A percentile compares a stretch with the other conserved stretches of the same genome.
Evolutionary conservation across 352 stramenopile genomes (phyloP).

Genomic region (Pythium phragmiticola): DNA sequence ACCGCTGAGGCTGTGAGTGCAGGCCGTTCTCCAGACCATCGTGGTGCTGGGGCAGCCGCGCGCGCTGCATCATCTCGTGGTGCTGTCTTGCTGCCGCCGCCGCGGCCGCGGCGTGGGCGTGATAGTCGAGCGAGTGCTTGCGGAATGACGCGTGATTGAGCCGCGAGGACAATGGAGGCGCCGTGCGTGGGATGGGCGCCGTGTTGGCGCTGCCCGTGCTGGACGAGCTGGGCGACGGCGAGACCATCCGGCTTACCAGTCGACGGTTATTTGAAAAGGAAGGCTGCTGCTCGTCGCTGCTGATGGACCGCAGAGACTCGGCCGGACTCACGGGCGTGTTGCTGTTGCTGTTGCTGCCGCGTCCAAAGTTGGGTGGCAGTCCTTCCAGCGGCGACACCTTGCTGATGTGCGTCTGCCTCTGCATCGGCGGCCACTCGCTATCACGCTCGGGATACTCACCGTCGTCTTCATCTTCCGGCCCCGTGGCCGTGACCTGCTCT

Average conservation of each 20-base stretch:
- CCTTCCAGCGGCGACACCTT: constrained; percentile 9
- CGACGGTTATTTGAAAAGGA: background rate
- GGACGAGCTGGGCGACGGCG: constrained; percentile 54
- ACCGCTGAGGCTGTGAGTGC: constrained; percentile 2
- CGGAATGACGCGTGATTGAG: constrained; percentile 25
- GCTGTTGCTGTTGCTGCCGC: constrained; percentile 19
- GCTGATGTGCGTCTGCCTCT: constrained; percentile 3
- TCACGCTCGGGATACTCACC: constrained; percentile 8
- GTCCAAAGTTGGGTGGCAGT: constrained; percentile 13
- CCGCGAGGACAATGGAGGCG: constrained; percentile 26
- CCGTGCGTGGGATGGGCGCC: constrained; percentile 8
- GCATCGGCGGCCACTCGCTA: constrained; percentile 4
- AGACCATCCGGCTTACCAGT: constrained; percentile 41
- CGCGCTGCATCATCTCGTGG: constrained; percentile 25
- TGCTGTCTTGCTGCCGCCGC: constrained; percentile 23
- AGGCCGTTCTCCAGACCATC: background rate
- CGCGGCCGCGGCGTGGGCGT: constrained; percentile 17
- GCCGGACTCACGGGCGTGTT: constrained; percentile 23
- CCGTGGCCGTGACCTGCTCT: background rate
- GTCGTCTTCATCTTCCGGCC: background rate
- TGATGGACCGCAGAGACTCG: constrained; percentile 32
- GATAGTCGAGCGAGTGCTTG: constrained; percentile 44
- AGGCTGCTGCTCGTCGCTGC: constrained; percentile 25
- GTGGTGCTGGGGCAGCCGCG: background rate
- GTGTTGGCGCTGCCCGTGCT: constrained; percentile 35